phyloP scores from a whole-genome alignment of 2,329 filamentous ascomycete species.

The Tolypocladium inflatum region DNA sequence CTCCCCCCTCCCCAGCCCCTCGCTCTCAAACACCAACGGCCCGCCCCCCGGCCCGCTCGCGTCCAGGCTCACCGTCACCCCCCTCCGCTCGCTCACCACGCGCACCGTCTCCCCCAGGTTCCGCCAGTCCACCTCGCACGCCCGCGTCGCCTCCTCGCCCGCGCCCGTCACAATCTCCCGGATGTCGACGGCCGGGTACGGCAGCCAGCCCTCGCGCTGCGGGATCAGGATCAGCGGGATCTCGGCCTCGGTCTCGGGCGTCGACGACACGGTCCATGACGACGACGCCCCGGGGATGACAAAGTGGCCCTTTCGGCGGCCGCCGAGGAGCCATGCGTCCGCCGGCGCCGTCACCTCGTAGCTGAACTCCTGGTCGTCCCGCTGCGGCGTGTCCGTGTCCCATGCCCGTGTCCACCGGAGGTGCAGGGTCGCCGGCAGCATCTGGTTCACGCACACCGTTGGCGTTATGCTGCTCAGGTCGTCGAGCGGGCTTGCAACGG shows the following conservation, averaged over 20 bases:
- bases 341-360: conserved; percentile 70
- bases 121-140: conserved; percentile 71
- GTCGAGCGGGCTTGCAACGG: conserved; percentile 18
- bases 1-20: conserved; percentile 23
- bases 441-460: conserved; percentile 51
- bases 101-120: conserved; percentile 70
- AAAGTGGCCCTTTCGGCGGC: conserved; percentile 71
- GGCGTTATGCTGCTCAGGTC: conserved; percentile 24
- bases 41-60: conserved; percentile 56
- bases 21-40: conserved; percentile 56
- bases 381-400: conserved; percentile 36
- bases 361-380: conserved; percentile 59
- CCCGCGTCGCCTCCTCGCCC: conserved; percentile 12
- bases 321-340: conserved; percentile 79
- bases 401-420: conserved; percentile 54
- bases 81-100: conserved; percentile 61
- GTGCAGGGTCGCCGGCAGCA: conserved; percentile 52
- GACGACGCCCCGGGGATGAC: conserved; percentile 34
- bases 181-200: conserved; percentile 72
- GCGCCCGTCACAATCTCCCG: conserved; percentile 41
- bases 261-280: conserved; percentile 31
- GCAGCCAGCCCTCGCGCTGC: conserved; percentile 65
- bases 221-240: conserved; percentile 73
- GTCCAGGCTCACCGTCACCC: conserved; percentile 65
- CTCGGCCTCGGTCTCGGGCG: conserved; percentile 41